phyloP scores from a whole-genome alignment of 805 yeast species.

The Cyberlindnera samutprakarnensis region DNA sequence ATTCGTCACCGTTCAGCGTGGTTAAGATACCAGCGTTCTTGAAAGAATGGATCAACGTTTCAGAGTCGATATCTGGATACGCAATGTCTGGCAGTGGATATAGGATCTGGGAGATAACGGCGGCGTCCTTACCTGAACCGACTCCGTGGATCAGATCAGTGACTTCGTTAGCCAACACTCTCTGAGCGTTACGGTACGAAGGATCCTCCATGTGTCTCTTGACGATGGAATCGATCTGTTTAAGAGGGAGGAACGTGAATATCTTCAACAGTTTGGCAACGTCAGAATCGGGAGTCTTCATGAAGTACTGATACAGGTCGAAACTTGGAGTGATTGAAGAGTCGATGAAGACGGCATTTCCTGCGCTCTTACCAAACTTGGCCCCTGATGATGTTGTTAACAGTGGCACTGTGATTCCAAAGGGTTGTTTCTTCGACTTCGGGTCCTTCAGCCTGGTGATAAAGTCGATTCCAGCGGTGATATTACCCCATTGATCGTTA shows the following conservation, averaged over 20 bases:
- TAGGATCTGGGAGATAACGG: slow-evolving; percentile 56
- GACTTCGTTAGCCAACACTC: slow-evolving; percentile 72
- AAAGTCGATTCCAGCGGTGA: slow-evolving; percentile 90
- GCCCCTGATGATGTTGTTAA: slow-evolving; percentile 84
- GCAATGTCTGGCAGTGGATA: slow-evolving; percentile 52
- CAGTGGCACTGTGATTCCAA: slow-evolving; percentile 85
- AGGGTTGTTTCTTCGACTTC: slow-evolving; percentile 24
- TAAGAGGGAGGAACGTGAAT: slow-evolving; percentile 71
- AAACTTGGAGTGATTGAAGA: slow-evolving; percentile 68
- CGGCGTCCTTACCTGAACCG: slow-evolving; percentile 64
- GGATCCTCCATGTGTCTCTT: slow-evolving; percentile 48
- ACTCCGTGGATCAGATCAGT: slow-evolving; percentile 83
- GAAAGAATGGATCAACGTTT: slow-evolving; percentile 48
- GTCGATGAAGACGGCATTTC: slow-evolving; percentile 89
- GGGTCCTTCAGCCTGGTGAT: slow-evolving; percentile 48
- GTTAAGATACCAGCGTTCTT: slow-evolving; percentile 48
- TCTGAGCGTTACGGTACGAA: slow-evolving; percentile 66
- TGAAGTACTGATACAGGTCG: slow-evolving; percentile 79
- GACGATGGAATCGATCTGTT: slow-evolving; percentile 48
- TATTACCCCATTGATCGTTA: slow-evolving; percentile 97
- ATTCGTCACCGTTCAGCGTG: slow-evolving; percentile 26
- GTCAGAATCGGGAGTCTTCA: slow-evolving; percentile 71
- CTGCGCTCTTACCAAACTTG: slow-evolving; percentile 95
- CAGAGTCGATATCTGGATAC: slow-evolving; percentile 38
- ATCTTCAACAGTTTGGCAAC: slow-evolving; percentile 60